phyloP scores from a whole-genome alignment of 306 rosid genomes.

The Lathyrus tuberosus region DNA sequence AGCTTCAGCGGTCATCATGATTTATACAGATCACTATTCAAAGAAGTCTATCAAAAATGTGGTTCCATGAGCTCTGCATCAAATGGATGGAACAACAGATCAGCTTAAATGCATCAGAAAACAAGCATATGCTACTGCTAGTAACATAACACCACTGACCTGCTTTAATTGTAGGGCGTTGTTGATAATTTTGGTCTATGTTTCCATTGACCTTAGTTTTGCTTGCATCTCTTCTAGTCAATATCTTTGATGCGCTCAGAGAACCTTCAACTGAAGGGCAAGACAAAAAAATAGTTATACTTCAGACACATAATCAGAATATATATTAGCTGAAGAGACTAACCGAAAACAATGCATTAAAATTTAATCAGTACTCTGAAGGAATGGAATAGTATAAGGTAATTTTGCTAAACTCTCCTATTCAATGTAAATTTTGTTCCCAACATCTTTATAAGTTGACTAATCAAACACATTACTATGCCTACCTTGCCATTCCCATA shows the following conservation, averaged over 20 bases:
- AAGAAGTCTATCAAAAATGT: constrained; percentile 39
- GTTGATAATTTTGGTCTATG: constrained; percentile 36
- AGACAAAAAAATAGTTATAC: constrained; percentile 12
- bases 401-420: background rate
- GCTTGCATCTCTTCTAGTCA: constrained; percentile 50
- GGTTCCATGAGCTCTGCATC: constrained; percentile 52
- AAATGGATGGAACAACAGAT: constrained; percentile 28
- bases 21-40: constrained; percentile 8
- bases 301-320: constrained; percentile 9
- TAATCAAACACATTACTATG: constrained; percentile 4
- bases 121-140: constrained; percentile 11
- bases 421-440: constrained; percentile 6
- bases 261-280: constrained; percentile 80
- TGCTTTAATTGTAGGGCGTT: constrained; percentile 40
- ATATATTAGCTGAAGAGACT: constrained; percentile 16
- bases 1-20: constrained; percentile 10
- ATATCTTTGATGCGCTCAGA: constrained; percentile 66
- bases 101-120: constrained; percentile 29
- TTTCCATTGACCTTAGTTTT: constrained; percentile 40
- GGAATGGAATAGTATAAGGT: constrained; percentile 13
- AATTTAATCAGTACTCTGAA: constrained; percentile 21
- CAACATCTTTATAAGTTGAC: constrained; percentile 20
- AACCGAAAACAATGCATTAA: background rate
- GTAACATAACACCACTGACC: constrained; percentile 49
- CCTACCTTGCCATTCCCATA: constrained; percentile 94